These are phyloP conservation scores for Aspergillus glaucus DNA, from an alignment of 2,329 filamentous ascomycete species.

Conservation along the genomic window DNA sequence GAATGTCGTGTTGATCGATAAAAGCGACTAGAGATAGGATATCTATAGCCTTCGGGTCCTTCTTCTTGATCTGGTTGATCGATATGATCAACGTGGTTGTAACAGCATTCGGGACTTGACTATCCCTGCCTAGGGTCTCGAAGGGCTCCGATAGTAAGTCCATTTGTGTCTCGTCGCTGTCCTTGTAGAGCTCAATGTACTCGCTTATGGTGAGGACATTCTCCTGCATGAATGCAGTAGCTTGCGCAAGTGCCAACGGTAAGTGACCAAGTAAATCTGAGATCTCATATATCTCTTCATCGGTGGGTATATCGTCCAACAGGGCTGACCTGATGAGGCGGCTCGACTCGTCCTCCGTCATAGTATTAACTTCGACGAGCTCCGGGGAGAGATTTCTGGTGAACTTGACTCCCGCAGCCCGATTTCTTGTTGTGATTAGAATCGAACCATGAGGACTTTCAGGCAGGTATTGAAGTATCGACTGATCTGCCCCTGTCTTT, in stretches of 20 bases:
- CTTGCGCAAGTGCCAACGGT: slow-evolving; percentile 8
- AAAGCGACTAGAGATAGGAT: slow-evolving; percentile 7
- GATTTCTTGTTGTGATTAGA: slow-evolving; percentile 9
- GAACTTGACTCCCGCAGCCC: slow-evolving; percentile 9
- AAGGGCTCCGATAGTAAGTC: slow-evolving; percentile 9
- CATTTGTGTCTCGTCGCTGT: slow-evolving; percentile 9
- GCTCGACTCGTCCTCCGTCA: slow-evolving; percentile 7
- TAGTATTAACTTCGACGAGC: slow-evolving; percentile 7
- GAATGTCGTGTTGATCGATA: slow-evolving; percentile 5
- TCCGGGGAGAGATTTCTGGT: neutral
- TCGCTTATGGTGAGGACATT: slow-evolving; percentile 6
- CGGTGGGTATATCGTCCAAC: slow-evolving; percentile 1
- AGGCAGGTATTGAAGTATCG: slow-evolving; percentile 6
- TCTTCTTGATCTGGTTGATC: slow-evolving; percentile 7
- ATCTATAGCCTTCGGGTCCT: slow-evolving; percentile 5
- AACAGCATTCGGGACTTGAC: slow-evolving; percentile 6
- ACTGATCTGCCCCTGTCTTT: neutral
- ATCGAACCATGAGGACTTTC: slow-evolving; percentile 2
- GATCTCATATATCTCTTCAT: slow-evolving; percentile 5
- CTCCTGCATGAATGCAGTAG: slow-evolving; percentile 9
- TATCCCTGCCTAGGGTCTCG: slow-evolving; percentile 8
- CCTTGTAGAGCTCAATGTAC: slow-evolving; percentile 10
- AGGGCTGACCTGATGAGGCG: slow-evolving; percentile 5
- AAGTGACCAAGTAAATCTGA: slow-evolving; percentile 5
- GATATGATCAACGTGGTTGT: slow-evolving; percentile 9